These are phyloP conservation scores for Lasiodiplodia theobromae DNA, from an alignment of 2,329 filamentous ascomycete genomes.

Conservation along the genomic window DNA sequence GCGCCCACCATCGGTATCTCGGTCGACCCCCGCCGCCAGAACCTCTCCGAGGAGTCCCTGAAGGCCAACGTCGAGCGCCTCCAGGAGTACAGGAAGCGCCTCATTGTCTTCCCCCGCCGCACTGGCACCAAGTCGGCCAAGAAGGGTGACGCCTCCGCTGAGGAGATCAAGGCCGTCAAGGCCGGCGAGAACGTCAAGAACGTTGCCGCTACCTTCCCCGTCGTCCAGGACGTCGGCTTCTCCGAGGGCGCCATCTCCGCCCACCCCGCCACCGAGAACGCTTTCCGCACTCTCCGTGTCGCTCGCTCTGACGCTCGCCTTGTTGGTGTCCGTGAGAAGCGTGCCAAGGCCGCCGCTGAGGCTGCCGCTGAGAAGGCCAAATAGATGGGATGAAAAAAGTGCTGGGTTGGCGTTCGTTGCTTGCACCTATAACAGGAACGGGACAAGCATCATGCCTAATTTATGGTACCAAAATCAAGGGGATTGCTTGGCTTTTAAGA, in stretches of 20 bases:
- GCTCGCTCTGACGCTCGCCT: conserved; percentile 84
- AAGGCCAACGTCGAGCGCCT: conserved; percentile 95
- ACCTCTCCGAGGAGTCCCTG: conserved; percentile 95
- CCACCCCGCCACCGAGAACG: conserved; percentile 76
- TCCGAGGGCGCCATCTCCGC: conserved; percentile 80
- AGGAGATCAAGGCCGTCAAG: conserved; percentile 77
- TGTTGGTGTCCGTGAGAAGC: conserved; percentile 89
- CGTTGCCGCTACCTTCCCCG: conserved; percentile 71
- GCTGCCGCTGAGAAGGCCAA: conserved; percentile 82
- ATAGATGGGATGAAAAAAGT: conserved; percentile 57
- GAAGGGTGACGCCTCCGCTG: conserved; percentile 86
- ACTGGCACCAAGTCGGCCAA: conserved; percentile 79
- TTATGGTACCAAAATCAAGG: conserved; percentile 28
- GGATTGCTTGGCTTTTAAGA: conserved; percentile 29
- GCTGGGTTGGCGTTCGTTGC: conserved; percentile 30
- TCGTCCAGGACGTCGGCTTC: conserved; percentile 75
- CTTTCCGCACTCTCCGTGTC: conserved; percentile 84
- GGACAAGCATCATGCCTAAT: conserved; percentile 29
- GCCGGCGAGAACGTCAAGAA: conserved; percentile 59
- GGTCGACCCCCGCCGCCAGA: conserved; percentile 95
- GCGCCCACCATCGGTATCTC: conserved; percentile 96
- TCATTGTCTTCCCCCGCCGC: conserved; percentile 98
- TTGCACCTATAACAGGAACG: conserved; percentile 25
- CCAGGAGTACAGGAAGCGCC: conserved; percentile 93
- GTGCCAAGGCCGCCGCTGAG: conserved; percentile 85